A percentile compares a stretch with the other conserved stretches of the same genome.
phyloP scores from a whole-genome alignment of 2,329 filamentous ascomycete species.

The Chrysoporthe deuterocubensis region DNA sequence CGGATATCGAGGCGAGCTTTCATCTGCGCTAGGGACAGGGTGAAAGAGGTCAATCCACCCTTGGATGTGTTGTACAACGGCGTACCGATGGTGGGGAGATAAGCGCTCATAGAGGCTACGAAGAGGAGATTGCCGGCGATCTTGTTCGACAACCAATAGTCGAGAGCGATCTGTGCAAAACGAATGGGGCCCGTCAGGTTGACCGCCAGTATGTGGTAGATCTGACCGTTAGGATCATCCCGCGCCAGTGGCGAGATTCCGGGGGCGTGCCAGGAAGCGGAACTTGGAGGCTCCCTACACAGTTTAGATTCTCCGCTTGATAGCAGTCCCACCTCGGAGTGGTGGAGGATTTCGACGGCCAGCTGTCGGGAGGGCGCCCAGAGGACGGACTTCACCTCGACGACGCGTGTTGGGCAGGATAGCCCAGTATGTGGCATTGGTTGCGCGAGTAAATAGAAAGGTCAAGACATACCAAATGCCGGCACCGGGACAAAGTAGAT shows the following conservation, averaged over 20 bases:
- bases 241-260: constrained; percentile 29
- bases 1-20: constrained; percentile 22
- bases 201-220: constrained; percentile 32
- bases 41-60: constrained; percentile 31
- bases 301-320: neutral
- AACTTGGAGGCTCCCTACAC: constrained; percentile 31
- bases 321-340: neutral
- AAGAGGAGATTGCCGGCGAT: constrained; percentile 22
- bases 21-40: constrained; percentile 25
- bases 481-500: constrained; percentile 30
- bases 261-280: constrained; percentile 33
- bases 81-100: constrained; percentile 21
- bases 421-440: neutral
- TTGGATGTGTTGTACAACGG: constrained; percentile 31
- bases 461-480: constrained; percentile 21
- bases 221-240: constrained; percentile 29
- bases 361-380: too few species aligned
- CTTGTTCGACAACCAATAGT: constrained; percentile 30
- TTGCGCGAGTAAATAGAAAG: neutral
- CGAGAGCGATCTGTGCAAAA: constrained; percentile 34
- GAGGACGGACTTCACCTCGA: too few species aligned
- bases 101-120: constrained; percentile 12
- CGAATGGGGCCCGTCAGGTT: constrained; percentile 33
- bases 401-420: neutral
- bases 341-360: too few species aligned